Evolutionary conservation across 371 early-diverging fungal species (phyloP).

Genomic region (Saksenaea vasiformis): DNA sequence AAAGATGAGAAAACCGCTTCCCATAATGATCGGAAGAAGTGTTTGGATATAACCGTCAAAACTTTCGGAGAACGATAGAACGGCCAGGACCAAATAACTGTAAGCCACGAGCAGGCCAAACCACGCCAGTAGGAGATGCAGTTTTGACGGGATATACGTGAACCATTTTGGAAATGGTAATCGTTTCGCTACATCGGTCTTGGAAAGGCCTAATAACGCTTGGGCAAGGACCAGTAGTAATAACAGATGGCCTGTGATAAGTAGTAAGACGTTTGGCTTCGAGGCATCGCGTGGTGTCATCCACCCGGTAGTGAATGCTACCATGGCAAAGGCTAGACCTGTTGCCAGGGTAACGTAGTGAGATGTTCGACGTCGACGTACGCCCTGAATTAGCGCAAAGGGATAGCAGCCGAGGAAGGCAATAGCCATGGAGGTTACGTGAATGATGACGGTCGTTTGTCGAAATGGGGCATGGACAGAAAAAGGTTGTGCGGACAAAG

Average conservation of each 20-base stretch:
- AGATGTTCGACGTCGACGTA: constrained; percentile 29
- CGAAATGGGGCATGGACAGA: constrained; percentile 41
- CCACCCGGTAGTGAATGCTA: constrained; percentile 35
- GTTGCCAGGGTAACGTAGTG: constrained; percentile 23
- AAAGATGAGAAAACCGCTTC: constrained; percentile 42
- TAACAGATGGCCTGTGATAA: constrained; percentile 13
- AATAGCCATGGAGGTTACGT: constrained; percentile 36
- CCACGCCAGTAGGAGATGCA: constrained; percentile 38
- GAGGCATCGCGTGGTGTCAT: constrained; percentile 12
- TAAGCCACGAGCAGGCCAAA: constrained; percentile 23
- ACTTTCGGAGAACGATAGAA: constrained; percentile 32
- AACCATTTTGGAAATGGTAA: constrained; percentile 10
- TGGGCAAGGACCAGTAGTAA: constrained; percentile 11
- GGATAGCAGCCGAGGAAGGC: constrained; percentile 46
- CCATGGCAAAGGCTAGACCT: constrained; percentile 23
- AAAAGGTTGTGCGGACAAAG: constrained; percentile 33
- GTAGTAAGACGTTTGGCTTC: constrained; percentile 5
- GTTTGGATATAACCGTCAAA: constrained; percentile 23
- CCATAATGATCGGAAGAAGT: constrained; percentile 39
- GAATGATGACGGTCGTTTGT: constrained; percentile 43
- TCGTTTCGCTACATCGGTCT: constrained; percentile 2
- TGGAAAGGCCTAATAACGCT: constrained; percentile 1
- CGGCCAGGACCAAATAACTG: constrained; percentile 28
- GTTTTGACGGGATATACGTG: constrained; percentile 20
- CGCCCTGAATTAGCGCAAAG: constrained; percentile 35